A percentile compares a stretch with the other conserved stretches of the same genome.
phyloP scores from a whole-genome alignment of 1,139 yeast species.

The Geotrichum restrictum region DNA sequence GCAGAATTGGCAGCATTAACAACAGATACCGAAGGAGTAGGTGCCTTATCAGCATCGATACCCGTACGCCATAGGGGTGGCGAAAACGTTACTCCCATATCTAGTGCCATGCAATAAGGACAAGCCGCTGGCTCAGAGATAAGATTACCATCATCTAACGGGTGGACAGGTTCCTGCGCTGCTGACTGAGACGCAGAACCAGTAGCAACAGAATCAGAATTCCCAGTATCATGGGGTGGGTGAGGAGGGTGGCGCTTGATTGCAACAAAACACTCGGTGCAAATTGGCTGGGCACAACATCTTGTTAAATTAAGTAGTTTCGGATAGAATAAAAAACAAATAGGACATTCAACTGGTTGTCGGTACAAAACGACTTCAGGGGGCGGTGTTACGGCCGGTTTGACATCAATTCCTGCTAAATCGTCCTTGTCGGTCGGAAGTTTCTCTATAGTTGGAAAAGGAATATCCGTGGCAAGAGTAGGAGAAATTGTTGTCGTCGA shows the following conservation, averaged over 20 bases:
- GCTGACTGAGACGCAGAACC: neutral
- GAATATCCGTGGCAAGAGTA: neutral
- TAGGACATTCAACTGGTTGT: constrained; percentile 80
- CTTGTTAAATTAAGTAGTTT: constrained; percentile 69
- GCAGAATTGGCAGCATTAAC: neutral
- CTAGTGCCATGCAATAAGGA: constrained; percentile 87
- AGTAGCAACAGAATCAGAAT: neutral
- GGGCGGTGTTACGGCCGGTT: no score
- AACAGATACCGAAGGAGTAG: neutral
- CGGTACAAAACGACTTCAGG: constrained; percentile 52
- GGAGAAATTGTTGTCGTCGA: no score
- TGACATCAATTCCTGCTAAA: no score
- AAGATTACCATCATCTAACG: constrained; percentile 51
- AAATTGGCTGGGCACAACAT: constrained; percentile 90
- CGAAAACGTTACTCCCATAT: constrained; percentile 78
- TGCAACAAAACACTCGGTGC: constrained; percentile 96
- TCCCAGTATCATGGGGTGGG: constrained; percentile 67
- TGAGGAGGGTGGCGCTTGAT: constrained; percentile 90
- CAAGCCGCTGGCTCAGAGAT: constrained; percentile 87
- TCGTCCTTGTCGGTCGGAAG: no score
- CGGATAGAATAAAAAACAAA: constrained; percentile 86
- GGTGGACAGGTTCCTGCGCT: neutral
- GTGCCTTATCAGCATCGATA: constrained; percentile 20
- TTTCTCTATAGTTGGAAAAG: neutral
- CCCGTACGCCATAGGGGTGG: constrained; percentile 49